Base-by-base conservation (phyloP, 441 rosid species). In the Populus tomentosa region DNA sequence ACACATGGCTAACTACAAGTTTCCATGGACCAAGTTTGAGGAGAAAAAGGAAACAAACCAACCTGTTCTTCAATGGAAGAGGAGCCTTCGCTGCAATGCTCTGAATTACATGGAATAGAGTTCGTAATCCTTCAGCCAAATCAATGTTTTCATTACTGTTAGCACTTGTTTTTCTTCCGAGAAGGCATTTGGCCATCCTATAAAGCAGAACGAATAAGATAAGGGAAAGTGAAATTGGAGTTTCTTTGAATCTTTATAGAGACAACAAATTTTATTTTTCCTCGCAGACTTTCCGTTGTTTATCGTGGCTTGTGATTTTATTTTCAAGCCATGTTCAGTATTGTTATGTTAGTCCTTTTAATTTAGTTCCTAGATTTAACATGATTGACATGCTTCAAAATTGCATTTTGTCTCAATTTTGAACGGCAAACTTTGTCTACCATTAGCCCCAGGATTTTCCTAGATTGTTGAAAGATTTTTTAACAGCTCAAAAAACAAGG, bases 1-100 rank as follows among this genome's bases (percentile, higher is more conserved):
- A 80, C 88, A 80, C 78, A 77, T 84, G 82, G 95, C 93, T 2
- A 89, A 85, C 80, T 89, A 87, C 82, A 91, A 83, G 80, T 72
- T 88, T 59, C 93, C 91, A 16, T 87, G 93, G 92, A 82, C 86
- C 14, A 85, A 85, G 79, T 40, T n/a, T 5, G 87, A 83, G 64
- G 79, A 83, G 40, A 81, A 23, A 18, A 73, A 81, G 77, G 78
- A 53, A 75, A 71, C 76, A n/a, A 72, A 79, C 72, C 83, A 75
- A 14, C 81, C 59, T 50, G 59, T 81, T 76, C 87, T 85, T 26
- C 81, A 75, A 65, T 87, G 88, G 89, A 87, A 85, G 84, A 83
- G 91, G 84, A 90, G 84, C 80, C 84, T 80, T 90, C 28, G 91
- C 88, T 18, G 88, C 87, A 20, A 77, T 74, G 77, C 83, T 76